Base-by-base conservation (phyloP, 192 early-diverging fungal genomes). In the Coemansia sp. region DNA sequence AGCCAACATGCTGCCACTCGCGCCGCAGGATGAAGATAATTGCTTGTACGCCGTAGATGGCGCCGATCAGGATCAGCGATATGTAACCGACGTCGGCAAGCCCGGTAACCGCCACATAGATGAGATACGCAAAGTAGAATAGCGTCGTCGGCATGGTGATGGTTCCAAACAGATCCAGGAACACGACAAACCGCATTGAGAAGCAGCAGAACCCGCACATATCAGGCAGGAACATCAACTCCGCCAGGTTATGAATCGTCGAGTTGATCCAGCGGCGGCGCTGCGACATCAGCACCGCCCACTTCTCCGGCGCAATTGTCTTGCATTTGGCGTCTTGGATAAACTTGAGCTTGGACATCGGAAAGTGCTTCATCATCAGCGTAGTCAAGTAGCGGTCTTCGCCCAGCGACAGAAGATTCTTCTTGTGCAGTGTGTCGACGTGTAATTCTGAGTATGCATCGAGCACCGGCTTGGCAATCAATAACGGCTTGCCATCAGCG, bases 281-380 rank as follows among this genome's bases (percentile, higher is more conserved):
- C 79, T 99, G 97, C 8, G 95, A 98, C 10, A 97, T 69, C 44
- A 99, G 75, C 7, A 99, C 82, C 1, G 81, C 75, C 90, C 92
- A 98, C 47, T 86, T 82, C 65, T 96, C 94, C 3, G 97, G 97
- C 2, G 90, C 95, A 8, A 91, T 87, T 10, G 97, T 99, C 65
- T 73, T 82, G 77, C 94, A 94, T 59, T 84, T 85, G 45, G 97
- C 97, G 68, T 97, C 88, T 6, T 90, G 82, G 11, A 90, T 93
- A 55, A 98, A 99, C 25, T 87, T 93, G 77, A 92, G 92, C 77
- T 93, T 94, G 82, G 89, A 91, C 63, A 89, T 81, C 18, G 97
- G 95, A 79, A 99, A 99, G 67, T 98, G 88, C 73, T 96, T 95
- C 90, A 98, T 99, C 80, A 93, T 90, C 30, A 98, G 79, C 0